Evolutionary conservation across 306 rosid species (phyloP).

Genomic region (Vicia sativa): DNA sequence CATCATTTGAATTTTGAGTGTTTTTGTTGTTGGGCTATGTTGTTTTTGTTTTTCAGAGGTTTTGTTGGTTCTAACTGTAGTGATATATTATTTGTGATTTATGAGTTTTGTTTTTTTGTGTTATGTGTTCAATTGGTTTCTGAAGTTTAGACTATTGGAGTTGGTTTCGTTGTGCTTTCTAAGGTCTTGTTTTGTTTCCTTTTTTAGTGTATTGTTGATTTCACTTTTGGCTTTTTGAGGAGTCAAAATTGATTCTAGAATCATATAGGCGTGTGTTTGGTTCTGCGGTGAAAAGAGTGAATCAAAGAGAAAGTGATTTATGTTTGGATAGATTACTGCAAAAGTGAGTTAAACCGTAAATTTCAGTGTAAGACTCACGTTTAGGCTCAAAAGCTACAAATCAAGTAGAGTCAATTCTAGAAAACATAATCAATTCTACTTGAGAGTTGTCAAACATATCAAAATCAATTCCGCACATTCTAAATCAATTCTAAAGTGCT

Average conservation of each 20-base stretch:
- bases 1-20: conserved; percentile 20
- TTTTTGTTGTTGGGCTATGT: neutral
- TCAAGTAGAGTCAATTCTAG: neutral
- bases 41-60: conserved; percentile 14
- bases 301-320: neutral
- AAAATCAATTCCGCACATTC: neutral
- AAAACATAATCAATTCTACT: neutral
- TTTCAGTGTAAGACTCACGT: neutral
- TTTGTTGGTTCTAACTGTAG: conserved; percentile 7
- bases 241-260: neutral
- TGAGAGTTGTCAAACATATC: neutral
- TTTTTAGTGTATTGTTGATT: neutral
- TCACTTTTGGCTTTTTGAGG: conserved; percentile 6
- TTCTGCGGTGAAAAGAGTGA: neutral
- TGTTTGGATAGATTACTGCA: neutral
- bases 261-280: neutral
- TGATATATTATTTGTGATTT: conserved; percentile 5
- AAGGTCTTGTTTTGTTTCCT: neutral
- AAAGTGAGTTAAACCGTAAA: neutral
- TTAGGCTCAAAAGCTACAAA: neutral
- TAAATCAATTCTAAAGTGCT: neutral
- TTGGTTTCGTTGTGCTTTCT: neutral
- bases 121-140: conserved; percentile 29
- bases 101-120: conserved; percentile 10
- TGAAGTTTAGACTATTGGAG: conserved; percentile 10